phyloP scores from a whole-genome alignment of 2,329 filamentous ascomycete genomes.

The Fusarium sp. region DNA sequence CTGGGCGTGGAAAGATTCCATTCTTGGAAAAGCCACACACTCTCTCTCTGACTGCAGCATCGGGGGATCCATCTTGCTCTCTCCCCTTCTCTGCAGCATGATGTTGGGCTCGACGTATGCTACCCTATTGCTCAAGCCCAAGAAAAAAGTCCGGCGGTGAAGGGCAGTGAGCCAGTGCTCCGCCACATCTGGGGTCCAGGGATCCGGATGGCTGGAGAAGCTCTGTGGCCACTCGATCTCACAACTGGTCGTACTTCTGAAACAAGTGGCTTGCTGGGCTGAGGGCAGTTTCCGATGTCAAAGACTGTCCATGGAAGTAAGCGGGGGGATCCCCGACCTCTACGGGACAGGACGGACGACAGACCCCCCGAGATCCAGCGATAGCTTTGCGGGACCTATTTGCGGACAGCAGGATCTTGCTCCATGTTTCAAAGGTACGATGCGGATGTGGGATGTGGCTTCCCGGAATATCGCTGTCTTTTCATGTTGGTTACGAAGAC shows the following conservation, averaged over 20 bases:
- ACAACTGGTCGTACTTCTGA: conserved; percentile 33
- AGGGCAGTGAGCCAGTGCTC: conserved; percentile 20
- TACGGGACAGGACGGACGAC: conserved; percentile 30
- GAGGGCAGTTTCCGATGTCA: conserved; percentile 26
- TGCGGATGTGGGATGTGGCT: conserved; percentile 1
- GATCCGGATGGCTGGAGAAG: conserved; percentile 17
- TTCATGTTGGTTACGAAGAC: conserved; percentile 12
- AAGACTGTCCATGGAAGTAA: neutral
- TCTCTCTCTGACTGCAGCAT: neutral
- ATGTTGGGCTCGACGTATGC: conserved; percentile 6
- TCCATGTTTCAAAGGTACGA: conserved; percentile 23
- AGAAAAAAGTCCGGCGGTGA: conserved; percentile 33
- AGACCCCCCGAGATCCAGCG: conserved; percentile 20
- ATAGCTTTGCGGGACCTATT: conserved; percentile 14
- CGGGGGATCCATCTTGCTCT: neutral
- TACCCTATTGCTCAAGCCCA: neutral
- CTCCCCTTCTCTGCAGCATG: neutral
- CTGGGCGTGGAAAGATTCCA: conserved; percentile 4
- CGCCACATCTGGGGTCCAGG: conserved; percentile 34
- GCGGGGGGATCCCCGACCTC: conserved; percentile 26
- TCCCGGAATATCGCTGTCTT: conserved; percentile 13
- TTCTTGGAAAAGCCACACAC: conserved; percentile 7
- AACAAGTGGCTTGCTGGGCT: conserved; percentile 44
- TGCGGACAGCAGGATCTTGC: conserved; percentile 23
- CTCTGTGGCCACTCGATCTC: conserved; percentile 37